A percentile compares a stretch with the other conserved stretches of the same genome.
phyloP scores from a whole-genome alignment of 1,139 yeast species.

The Diutina rugosa region DNA sequence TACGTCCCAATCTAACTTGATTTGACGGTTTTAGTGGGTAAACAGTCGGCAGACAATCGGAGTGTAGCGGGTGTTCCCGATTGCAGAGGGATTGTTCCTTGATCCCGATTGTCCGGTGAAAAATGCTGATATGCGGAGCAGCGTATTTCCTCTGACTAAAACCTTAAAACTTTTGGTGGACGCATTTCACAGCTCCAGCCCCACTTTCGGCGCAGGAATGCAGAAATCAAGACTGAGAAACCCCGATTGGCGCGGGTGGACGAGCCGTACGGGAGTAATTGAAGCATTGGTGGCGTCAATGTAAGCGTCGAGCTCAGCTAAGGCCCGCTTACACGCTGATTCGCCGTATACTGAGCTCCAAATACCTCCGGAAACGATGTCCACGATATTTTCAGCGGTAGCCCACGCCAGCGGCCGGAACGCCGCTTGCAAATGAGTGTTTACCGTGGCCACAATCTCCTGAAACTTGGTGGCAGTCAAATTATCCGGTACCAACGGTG shows the following conservation, averaged over 20 bases:
- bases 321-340: neutral
- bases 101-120: too few species aligned
- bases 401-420: neutral
- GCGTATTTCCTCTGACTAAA: too few species aligned
- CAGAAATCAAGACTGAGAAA: neutral
- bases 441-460: neutral
- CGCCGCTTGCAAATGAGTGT: neutral
- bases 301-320: neutral
- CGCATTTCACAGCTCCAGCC: too few species aligned
- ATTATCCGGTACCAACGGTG: neutral
- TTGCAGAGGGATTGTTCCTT: too few species aligned
- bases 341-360: neutral
- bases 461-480: neutral
- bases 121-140: too few species aligned
- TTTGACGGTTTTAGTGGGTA: too few species aligned
- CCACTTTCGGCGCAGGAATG: neutral
- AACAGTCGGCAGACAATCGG: too few species aligned
- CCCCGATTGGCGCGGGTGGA: neutral
- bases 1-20: too few species aligned
- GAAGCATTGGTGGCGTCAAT: neutral
- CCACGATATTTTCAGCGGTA: neutral
- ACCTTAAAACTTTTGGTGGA: too few species aligned
- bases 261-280: neutral
- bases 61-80: too few species aligned
- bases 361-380: neutral